phyloP scores from a whole-genome alignment of 306 rosid genomes.

The Cicer cuneatum region DNA sequence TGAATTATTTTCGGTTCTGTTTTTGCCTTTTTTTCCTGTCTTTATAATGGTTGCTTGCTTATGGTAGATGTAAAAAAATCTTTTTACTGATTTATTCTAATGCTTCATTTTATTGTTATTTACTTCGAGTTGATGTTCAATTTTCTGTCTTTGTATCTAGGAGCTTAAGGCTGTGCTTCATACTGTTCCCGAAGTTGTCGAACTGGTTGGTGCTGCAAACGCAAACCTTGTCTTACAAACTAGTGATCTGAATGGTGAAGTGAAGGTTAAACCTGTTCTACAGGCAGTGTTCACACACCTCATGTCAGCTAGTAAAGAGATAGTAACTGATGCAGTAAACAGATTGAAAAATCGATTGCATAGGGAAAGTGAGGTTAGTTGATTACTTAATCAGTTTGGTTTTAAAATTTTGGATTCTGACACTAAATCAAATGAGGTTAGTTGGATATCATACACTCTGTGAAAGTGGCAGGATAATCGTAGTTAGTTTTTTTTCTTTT shows the following conservation, averaged over 20 bases:
- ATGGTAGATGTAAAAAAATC: neutral
- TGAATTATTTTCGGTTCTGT: neutral
- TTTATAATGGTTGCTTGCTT: conserved; percentile 32
- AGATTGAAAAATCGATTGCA: conserved; percentile 68
- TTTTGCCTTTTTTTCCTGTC: neutral
- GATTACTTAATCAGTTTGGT: neutral
- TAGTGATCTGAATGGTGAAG: conserved; percentile 61
- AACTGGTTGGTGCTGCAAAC: conserved; percentile 68
- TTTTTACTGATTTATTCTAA: conserved; percentile 15
- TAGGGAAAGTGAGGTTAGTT: conserved; percentile 70
- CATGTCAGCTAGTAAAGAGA: conserved; percentile 76
- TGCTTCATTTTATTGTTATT: conserved; percentile 12
- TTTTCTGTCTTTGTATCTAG: conserved; percentile 53
- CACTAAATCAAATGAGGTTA: neutral
- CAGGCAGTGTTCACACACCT: conserved; percentile 70
- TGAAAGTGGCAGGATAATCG: neutral
- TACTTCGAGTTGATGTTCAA: conserved; percentile 26
- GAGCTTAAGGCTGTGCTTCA: conserved; percentile 81
- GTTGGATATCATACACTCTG: neutral
- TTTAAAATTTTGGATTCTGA: conserved; percentile 10
- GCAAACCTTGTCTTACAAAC: conserved; percentile 55
- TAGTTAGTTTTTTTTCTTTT: too few relatives aligned
- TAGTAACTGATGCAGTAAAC: conserved; percentile 57
- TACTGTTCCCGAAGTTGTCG: conserved; percentile 76
- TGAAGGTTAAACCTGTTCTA: conserved; percentile 62